Evolutionary conservation across 208 protist species (phyloP).

Genomic region (Leishmania aethiopica): DNA sequence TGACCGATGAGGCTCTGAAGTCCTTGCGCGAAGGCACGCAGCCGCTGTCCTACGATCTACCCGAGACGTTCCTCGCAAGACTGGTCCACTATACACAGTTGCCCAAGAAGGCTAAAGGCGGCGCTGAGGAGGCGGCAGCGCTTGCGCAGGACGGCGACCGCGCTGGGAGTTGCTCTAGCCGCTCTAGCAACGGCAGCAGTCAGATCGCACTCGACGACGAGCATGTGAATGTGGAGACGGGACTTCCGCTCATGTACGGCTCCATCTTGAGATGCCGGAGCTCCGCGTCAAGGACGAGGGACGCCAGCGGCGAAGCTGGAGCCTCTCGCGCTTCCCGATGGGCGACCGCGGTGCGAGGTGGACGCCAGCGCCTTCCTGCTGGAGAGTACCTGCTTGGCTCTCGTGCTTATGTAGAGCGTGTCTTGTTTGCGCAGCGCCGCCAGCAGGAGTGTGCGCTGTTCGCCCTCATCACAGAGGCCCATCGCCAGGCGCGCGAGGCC

Average conservation of each 20-base stretch:
- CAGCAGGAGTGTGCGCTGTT: constrained; percentile 69
- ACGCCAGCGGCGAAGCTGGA: neutral
- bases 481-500: constrained; percentile 37
- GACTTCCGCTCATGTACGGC: neutral
- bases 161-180: constrained; percentile 1
- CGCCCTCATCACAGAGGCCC: constrained; percentile 47
- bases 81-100: neutral
- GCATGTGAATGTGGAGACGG: constrained; percentile 4
- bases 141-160: neutral
- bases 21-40: neutral
- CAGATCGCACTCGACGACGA: constrained; percentile 3
- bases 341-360: neutral
- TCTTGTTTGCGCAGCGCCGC: constrained; percentile 43
- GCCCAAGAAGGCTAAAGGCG: neutral
- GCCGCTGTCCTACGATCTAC: neutral
- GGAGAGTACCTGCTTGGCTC: constrained; percentile 40
- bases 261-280: neutral
- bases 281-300: neutral
- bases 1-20: constrained; percentile 11
- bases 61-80: neutral
- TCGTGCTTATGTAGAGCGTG: constrained; percentile 48
- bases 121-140: neutral
- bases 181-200: constrained; percentile 2
- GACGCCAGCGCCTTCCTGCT: constrained; percentile 3
- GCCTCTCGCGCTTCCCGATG: neutral